These are phyloP conservation scores for Aschersonia sp. DNA, from an alignment of 2,329 filamentous ascomycete species.

Conservation along the genomic window DNA sequence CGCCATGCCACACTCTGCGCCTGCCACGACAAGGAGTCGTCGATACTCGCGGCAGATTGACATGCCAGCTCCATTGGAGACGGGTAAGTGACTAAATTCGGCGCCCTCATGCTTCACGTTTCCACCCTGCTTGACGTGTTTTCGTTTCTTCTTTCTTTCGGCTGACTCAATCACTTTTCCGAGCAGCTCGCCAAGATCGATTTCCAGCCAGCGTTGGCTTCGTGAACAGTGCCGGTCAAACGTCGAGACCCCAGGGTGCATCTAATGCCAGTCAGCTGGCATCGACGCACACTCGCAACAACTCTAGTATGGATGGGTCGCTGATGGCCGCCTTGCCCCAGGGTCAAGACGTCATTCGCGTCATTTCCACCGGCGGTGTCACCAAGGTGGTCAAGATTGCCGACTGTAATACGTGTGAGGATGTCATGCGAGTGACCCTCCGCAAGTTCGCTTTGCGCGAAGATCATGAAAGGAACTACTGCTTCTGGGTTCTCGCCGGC, in stretches of 20 bases:
- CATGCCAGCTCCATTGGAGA: slow-evolving; percentile 24
- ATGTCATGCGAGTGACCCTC: slow-evolving; percentile 80
- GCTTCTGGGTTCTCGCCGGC: slow-evolving; percentile 86
- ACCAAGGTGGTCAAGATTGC: slow-evolving; percentile 92
- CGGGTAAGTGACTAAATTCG: slow-evolving; percentile 26
- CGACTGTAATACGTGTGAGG: slow-evolving; percentile 80
- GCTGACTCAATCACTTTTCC: slow-evolving; percentile 20
- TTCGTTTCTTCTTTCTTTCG: too few relatives aligned
- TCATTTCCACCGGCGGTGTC: slow-evolving; percentile 82
- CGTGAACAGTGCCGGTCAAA: slow-evolving; percentile 27
- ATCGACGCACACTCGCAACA: slow-evolving; percentile 59
- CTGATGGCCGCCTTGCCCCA: slow-evolving; percentile 75
- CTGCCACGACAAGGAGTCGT: slow-evolving; percentile 29
- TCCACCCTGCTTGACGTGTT: slow-evolving; percentile 22
- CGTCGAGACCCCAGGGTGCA: slow-evolving; percentile 2
- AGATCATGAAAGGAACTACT: slow-evolving; percentile 87
- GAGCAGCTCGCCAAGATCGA: slow-evolving; percentile 32
- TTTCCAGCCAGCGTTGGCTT: slow-evolving; percentile 39
- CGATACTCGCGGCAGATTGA: slow-evolving; percentile 52
- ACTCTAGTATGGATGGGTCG: slow-evolving; percentile 72
- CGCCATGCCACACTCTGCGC: slow-evolving; percentile 36
- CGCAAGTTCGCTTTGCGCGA: slow-evolving; percentile 80
- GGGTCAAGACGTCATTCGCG: slow-evolving; percentile 79
- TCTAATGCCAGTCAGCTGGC: slow-evolving; percentile 45
- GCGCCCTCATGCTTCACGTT: slow-evolving; percentile 17